Base-by-base conservation (phyloP, 192 early-diverging fungal species). In the Coemansia sp. region DNA sequence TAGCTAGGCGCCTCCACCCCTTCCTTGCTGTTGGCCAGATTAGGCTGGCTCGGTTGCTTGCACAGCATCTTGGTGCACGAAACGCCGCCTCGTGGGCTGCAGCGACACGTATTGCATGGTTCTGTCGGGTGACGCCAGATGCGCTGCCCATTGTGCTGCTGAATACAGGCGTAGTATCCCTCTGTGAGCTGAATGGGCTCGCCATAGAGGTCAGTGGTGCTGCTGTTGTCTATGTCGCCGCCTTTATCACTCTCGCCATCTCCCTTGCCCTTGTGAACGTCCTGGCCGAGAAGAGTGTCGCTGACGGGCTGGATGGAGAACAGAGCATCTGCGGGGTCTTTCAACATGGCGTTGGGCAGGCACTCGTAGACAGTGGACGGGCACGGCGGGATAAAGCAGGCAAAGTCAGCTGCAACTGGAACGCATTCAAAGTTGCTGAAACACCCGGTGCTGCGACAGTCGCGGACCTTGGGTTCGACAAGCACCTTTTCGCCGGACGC, bases 61-160 rank as follows among this genome's bases (percentile, higher is more conserved):
- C 79, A 82, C 37, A 82, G 47, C 60, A 49, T 76, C 70, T 73
- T 76, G 24, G 79, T 82, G 49, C 79, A 82, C 20, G 64, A 60
- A 46, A 82, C 35, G 0, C 62, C 37, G 9, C 79, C 79, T 11
- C 12, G 29, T 12, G 59, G 40, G 35, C 67, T 70, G 46, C 79
- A 82, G 19, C 64, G 43, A 53, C 79, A 82, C 0, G 64, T 73
- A 43, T 82, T 82, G 64, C 79, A 82, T 6, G 45, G 22, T 20
- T 76, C 66, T 2, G 9, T 41, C n/a, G 69, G 67, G 47, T 68
- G 68, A 14, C 29, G 63, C 79, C 79, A 82, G 31, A 41, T 37
- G 29, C 37, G 40, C 62, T 36, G 64, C 10, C 71, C 71, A 19
- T 58, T 67, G 29, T 82, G 79, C n/a, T 54, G 45, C 57, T 73